Percentiles rank a stretch among this genome's conserved stretches.
Evolutionary conservation across 1,284 basidiomycete species (phyloP).

Genomic region (Abortiporus biennis): DNA sequence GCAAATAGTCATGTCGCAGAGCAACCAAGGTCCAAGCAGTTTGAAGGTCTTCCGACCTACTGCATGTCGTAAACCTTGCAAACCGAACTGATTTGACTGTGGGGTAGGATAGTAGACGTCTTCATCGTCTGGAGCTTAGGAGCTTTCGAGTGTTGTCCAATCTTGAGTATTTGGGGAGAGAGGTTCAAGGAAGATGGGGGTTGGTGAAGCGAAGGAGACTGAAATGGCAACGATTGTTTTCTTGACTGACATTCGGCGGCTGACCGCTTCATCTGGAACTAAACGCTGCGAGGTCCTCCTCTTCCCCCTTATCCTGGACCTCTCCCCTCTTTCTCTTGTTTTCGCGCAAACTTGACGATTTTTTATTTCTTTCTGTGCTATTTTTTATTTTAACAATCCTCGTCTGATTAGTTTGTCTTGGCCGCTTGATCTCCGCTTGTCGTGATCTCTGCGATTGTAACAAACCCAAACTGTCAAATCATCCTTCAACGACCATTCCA

Average conservation of each 20-base stretch:
- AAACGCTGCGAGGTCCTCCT: no score
- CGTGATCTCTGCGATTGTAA: background rate
- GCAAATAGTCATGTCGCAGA: no score
- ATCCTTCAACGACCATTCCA: no score
- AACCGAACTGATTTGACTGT: no score
- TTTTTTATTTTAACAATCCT: conserved; percentile 1
- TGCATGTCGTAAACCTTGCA: no score
- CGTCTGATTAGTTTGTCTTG: background rate
- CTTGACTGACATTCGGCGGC: background rate
- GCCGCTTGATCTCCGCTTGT: background rate
- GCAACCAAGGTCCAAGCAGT: no score
- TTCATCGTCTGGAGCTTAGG: no score
- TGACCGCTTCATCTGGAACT: background rate
- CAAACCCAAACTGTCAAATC: no score
- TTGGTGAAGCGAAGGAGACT: background rate
- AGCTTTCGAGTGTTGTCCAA: no score
- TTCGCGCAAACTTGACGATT: background rate
- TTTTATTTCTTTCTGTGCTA: conserved; percentile 5
- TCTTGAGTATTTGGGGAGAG: no score
- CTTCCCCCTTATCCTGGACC: background rate
- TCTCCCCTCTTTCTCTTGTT: background rate
- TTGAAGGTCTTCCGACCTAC: no score
- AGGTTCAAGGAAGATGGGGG: background rate
- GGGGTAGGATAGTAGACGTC: no score
- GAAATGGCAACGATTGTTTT: background rate